A percentile compares a stretch with the other conserved stretches of the same genome.
phyloP scores from a whole-genome alignment of 2,329 filamentous ascomycete species.

The Colletotrichum lentis region DNA sequence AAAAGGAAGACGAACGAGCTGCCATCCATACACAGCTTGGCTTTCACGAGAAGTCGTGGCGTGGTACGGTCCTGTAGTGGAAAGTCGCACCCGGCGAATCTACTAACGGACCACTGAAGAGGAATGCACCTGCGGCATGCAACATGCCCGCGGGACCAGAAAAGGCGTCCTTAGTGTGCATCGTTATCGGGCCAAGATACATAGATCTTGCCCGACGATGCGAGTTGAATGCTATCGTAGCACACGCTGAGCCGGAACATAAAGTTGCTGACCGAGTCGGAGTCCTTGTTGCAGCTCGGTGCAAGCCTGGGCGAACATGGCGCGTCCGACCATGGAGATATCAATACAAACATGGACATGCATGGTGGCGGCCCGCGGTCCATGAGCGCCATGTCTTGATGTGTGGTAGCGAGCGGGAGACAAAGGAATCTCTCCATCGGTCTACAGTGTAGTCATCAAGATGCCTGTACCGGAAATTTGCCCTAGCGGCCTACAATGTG shows the following conservation, averaged over 20 bases:
- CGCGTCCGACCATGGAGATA: background rate
- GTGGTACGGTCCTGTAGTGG: constrained; percentile 34
- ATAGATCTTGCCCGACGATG: constrained; percentile 27
- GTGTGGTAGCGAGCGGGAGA: constrained; percentile 26
- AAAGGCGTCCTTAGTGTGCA: constrained; percentile 15
- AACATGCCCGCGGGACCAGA: constrained; percentile 17
- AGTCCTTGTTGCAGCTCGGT: constrained; percentile 15
- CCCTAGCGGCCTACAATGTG: background rate
- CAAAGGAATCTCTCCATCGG: constrained; percentile 28
- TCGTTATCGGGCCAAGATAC: constrained; percentile 30
- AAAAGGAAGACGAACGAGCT: constrained; percentile 24
- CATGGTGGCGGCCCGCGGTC: constrained; percentile 25
- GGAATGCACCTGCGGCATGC: constrained; percentile 32
- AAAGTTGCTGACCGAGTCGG: constrained; percentile 24
- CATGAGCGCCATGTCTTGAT: constrained; percentile 35
- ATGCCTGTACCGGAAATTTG: constrained; percentile 24
- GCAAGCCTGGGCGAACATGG: constrained; percentile 8
- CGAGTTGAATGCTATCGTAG: constrained; percentile 27
- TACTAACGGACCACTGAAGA: constrained; percentile 33
- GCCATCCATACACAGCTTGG: constrained; percentile 11
- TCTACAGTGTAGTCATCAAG: constrained; percentile 12
- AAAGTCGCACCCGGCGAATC: constrained; percentile 36
- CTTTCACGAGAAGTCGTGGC: constrained; percentile 25
- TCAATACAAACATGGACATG: constrained; percentile 4
- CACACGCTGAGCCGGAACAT: constrained; percentile 18